Conservation (phyloP, 345 rosid species). For the Geranium brycei region DNA sequence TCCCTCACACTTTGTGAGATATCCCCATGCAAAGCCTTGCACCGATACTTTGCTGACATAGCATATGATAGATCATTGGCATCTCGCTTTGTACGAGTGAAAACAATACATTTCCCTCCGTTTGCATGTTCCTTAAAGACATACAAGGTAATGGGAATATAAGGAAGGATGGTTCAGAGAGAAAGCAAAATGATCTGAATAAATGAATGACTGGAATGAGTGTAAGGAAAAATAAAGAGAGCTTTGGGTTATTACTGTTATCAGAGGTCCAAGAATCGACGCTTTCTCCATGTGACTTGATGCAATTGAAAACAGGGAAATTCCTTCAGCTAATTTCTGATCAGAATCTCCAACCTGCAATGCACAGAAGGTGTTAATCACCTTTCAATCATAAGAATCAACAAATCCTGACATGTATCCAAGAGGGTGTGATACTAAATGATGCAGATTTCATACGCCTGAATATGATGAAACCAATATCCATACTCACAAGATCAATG, state of each 20-base stretch:
- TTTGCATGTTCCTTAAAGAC: constrained; percentile 64
- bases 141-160: not conserved
- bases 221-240: not conserved
- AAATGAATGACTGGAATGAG: not conserved
- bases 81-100: constrained; percentile 92
- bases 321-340: constrained; percentile 87
- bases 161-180: constrained; percentile 2
- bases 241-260: constrained; percentile 40
- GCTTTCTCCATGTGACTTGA: constrained; percentile 45
- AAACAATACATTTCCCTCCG: constrained; percentile 91
- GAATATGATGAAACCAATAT: not conserved
- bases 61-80: constrained; percentile 76
- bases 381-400: constrained; percentile 9
- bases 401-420: not conserved
- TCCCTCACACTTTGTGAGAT: constrained; percentile 82
- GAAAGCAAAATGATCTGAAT: constrained; percentile 7
- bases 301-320: constrained; percentile 52
- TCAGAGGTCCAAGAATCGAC: constrained; percentile 64
- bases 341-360: constrained; percentile 85
- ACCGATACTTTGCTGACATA: constrained; percentile 47
- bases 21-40: constrained; percentile 96
- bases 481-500: constrained; percentile 72
- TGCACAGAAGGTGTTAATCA: not conserved
- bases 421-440: not conserved
- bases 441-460: too few relatives aligned